Evolutionary conservation across 768 basidiomycete species (phyloP).

Genomic region (Lentinus brumalis): DNA sequence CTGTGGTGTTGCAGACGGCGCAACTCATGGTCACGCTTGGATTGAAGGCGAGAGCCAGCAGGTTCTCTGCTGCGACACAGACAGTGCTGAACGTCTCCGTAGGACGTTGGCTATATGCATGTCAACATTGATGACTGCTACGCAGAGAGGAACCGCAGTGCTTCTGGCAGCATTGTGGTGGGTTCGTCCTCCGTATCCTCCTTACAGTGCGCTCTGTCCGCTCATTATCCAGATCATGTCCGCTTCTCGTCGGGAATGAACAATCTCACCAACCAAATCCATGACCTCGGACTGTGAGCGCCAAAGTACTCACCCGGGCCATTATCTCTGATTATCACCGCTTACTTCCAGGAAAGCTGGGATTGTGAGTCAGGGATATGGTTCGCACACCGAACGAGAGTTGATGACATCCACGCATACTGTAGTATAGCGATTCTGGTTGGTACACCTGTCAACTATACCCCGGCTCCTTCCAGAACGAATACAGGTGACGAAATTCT

Average conservation of each 20-base stretch:
- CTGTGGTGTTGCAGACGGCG: constrained; percentile 51
- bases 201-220: neutral
- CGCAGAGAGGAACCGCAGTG: constrained; percentile 55
- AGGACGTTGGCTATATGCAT: constrained; percentile 61
- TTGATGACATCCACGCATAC: neutral
- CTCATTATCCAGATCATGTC: constrained; percentile 39
- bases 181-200: constrained; percentile 36
- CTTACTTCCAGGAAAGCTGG: constrained; percentile 50
- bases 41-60: constrained; percentile 35
- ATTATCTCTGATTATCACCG: neutral
- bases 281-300: constrained; percentile 57
- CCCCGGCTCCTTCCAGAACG: constrained; percentile 67
- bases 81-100: neutral
- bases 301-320: too few relatives aligned
- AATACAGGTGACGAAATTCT: constrained; percentile 44
- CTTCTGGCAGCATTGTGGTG: constrained; percentile 56
- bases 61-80: neutral
- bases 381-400: neutral
- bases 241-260: constrained; percentile 64
- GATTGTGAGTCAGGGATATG: constrained; percentile 45
- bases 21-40: constrained; percentile 52
- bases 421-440: constrained; percentile 65
- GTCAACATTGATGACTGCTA: constrained; percentile 71
- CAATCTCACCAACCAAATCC: constrained; percentile 54
- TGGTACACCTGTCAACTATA: constrained; percentile 69